Conservation (phyloP, 176 grass and related monocot species). For the Raddia distichophylla region DNA sequence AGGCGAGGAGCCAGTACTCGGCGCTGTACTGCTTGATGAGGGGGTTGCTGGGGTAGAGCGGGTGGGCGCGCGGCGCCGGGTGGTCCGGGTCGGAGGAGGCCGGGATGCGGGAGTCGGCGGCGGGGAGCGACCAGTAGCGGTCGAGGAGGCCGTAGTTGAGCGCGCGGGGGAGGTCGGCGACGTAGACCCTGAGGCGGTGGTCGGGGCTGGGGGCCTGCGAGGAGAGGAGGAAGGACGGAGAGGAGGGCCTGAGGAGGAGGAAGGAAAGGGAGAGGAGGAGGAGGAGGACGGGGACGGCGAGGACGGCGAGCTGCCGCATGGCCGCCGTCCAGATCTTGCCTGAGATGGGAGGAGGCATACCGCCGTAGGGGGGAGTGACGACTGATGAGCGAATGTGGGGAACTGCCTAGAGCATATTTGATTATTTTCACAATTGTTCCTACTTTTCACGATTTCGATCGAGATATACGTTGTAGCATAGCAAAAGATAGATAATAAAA, state of each 20-base stretch:
- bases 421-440: too few relatives aligned
- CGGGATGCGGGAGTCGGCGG: conserved; percentile 77
- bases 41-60: conserved; percentile 66
- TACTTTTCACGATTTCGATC: too few relatives aligned
- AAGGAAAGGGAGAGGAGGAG: conserved; percentile 47
- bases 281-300: conserved; percentile 42
- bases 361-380: neutral
- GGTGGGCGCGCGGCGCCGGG: conserved; percentile 23
- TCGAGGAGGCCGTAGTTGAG: conserved; percentile 91
- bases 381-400: too few relatives aligned
- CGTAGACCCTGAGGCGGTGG: conserved; percentile 63
- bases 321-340: conserved; percentile 41
- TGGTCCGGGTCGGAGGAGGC: conserved; percentile 52
- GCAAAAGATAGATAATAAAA: too few relatives aligned
- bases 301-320: conserved; percentile 41
- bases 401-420: too few relatives aligned
- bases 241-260: conserved; percentile 41
- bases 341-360: neutral
- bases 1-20: conserved; percentile 89
- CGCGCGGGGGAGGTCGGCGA: conserved; percentile 76
- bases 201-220: neutral
- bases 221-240: conserved; percentile 1
- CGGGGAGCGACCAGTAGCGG: conserved; percentile 69
- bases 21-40: conserved; percentile 89
- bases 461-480: too few relatives aligned